Evolutionary conservation across 169 alveolate genomes (phyloP).

Genomic region (Eimeria tenella): DNA sequence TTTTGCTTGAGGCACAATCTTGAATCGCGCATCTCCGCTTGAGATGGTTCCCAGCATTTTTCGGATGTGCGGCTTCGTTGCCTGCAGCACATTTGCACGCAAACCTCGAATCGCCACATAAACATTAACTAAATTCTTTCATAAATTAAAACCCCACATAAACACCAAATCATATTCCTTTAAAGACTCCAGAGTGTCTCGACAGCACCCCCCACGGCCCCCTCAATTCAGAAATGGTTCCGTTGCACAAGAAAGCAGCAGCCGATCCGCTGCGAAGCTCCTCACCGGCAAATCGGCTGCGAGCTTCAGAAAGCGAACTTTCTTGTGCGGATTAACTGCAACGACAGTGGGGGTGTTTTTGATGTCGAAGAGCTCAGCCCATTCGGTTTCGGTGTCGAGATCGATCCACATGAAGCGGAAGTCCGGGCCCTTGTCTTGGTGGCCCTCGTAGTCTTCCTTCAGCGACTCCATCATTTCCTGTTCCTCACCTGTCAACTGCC

Average conservation of each 20-base stretch:
- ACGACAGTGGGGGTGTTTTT: slow-evolving; percentile 87
- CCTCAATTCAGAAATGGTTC: too few species aligned
- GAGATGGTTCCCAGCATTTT: slow-evolving; percentile 48
- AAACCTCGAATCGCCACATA: not conserved
- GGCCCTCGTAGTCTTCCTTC: slow-evolving; percentile 88
- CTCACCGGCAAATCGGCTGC: slow-evolving; percentile 49
- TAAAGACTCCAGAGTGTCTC: too few species aligned
- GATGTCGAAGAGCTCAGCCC: slow-evolving; percentile 82
- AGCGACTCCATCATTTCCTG: slow-evolving; percentile 88
- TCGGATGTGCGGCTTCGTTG: slow-evolving; percentile 55
- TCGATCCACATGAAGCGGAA: slow-evolving; percentile 93
- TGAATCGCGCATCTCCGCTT: slow-evolving; percentile 74
- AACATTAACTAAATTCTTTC: not conserved
- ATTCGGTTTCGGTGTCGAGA: slow-evolving; percentile 86
- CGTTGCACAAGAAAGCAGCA: too few species aligned
- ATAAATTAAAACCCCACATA: too few species aligned
- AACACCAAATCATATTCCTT: too few species aligned
- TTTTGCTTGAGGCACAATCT: slow-evolving; percentile 58
- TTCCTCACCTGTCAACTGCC: slow-evolving; percentile 84
- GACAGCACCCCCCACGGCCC: too few species aligned
- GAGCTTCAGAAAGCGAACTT: slow-evolving; percentile 46
- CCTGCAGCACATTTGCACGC: not conserved
- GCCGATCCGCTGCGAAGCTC: too few species aligned
- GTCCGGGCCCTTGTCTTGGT: slow-evolving; percentile 86
- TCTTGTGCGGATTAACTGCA: slow-evolving; percentile 62